phyloP scores from a whole-genome alignment of 2,329 filamentous ascomycete genomes.

The Cladosporium phlei region DNA sequence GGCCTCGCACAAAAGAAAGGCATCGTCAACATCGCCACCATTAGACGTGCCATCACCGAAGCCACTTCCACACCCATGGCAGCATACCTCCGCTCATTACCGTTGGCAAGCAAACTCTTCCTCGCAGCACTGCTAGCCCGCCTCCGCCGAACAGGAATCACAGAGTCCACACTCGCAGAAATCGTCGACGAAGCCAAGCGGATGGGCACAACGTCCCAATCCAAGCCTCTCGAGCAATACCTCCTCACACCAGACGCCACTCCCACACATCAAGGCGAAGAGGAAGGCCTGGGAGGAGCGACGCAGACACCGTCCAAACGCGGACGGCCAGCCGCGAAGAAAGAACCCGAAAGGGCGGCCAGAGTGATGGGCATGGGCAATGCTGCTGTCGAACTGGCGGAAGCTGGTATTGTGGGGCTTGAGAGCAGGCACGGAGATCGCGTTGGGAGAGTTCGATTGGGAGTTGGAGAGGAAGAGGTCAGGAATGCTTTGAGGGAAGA shows the following conservation, averaged over 20 bases:
- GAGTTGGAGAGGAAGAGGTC: conserved; percentile 86
- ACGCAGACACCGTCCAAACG: conserved; percentile 31
- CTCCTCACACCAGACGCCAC: conserved; percentile 46
- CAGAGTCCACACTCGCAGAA: conserved; percentile 83
- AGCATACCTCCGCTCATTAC: conserved; percentile 77
- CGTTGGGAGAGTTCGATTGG: conserved; percentile 78
- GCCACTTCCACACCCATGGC: conserved; percentile 89
- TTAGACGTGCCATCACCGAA: conserved; percentile 92
- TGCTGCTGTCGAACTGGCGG: conserved; percentile 77
- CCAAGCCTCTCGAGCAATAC: conserved; percentile 57
- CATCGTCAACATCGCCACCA: conserved; percentile 83
- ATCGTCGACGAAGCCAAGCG: conserved; percentile 79
- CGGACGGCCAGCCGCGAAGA: conserved; percentile 28
- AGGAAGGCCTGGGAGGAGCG: conserved; percentile 27
- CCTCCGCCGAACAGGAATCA: conserved; percentile 75
- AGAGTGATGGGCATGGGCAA: conserved; percentile 59
- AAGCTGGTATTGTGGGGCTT: conserved; percentile 80
- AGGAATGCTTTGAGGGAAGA: conserved; percentile 84
- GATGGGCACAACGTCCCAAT: conserved; percentile 58
- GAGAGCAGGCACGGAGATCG: conserved; percentile 75
- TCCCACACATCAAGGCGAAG: conserved; percentile 20
- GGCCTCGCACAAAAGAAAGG: conserved; percentile 32
- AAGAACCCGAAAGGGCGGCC: conserved; percentile 34
- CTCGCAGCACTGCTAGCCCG: conserved; percentile 76
- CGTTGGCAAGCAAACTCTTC: conserved; percentile 77